Evolutionary conservation across 2,329 filamentous ascomycete genomes (phyloP), one percentile per base, ranked within the genome.

Genomic region (Aspergillus alliaceus): DNA sequence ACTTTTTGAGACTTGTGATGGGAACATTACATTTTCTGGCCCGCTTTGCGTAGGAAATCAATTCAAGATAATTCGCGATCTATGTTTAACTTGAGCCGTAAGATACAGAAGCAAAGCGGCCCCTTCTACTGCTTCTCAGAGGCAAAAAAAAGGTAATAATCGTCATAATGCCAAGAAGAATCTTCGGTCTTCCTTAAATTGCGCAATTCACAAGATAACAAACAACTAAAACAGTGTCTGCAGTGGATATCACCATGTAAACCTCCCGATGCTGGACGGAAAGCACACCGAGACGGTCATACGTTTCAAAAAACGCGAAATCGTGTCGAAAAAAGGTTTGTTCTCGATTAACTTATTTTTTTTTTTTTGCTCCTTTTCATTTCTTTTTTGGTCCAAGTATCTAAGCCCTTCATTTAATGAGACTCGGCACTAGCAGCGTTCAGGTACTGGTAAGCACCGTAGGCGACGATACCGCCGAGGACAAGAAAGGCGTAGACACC

Each of bases 391-490:
- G 9, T 31, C 31, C 39, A 32, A n/a, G n/a, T n/a, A n/a, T n/a
- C n/a, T n/a, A n/a, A n/a, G n/a, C n/a, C n/a, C 29, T 35, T 58
- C 57, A 12, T 50, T 51, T 71, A 67, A 62, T 70, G 63, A 56
- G 66, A 44, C 56, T 64, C 56, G 62, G 69, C 63, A 58, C 68
- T 64, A 46, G 68, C 62, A 37, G 58, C 47, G 34, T 56, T 60
- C 81, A 96, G 76, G 82, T 95, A 96, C 78, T 93, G 88, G 83
- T 93, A 97, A 69, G 84, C 90, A 67, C 84, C 84, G 80, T 91
- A 98, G 62, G 90, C 91, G 61, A 86, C 75, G 49, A 86, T 82
- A 65, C 88, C 93, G 68, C 91, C 91, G 64, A 93, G 73, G 66
- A 96, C 81, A 68, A 97, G 76, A 66, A 96, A 67, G 59, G 87